A percentile compares a stretch with the other conserved stretches of the same genome.
phyloP scores from a whole-genome alignment of 192 early-diverging fungal species.

The Coemansia sp. region DNA sequence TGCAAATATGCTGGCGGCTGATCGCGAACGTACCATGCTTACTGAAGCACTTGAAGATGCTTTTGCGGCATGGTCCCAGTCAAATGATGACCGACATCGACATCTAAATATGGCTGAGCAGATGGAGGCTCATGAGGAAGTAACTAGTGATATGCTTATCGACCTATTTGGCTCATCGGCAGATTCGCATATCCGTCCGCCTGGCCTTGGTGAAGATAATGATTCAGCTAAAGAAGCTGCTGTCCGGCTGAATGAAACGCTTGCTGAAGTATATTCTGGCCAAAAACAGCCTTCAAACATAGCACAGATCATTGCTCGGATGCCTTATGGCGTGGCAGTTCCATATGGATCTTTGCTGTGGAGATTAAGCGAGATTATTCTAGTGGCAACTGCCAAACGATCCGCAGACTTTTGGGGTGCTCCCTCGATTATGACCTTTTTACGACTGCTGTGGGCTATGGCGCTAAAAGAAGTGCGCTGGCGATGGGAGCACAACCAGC shows the following conservation, averaged over 20 bases:
- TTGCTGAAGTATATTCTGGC: slow-evolving; percentile 22
- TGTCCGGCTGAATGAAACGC: slow-evolving; percentile 12
- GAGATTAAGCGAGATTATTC: slow-evolving; percentile 44
- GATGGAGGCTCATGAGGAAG: slow-evolving; percentile 41
- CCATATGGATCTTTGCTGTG: slow-evolving; percentile 48
- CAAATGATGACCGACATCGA: slow-evolving; percentile 22
- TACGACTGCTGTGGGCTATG: slow-evolving; percentile 69
- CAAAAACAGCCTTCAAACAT: slow-evolving; percentile 14
- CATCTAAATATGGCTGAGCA: slow-evolving; percentile 39
- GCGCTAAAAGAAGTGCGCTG: slow-evolving; percentile 58
- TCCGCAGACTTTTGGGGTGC: slow-evolving; percentile 50
- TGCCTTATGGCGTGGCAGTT: slow-evolving; percentile 45
- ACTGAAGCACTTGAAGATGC: slow-evolving; percentile 48
- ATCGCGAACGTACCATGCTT: slow-evolving; percentile 48
- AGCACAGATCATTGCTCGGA: slow-evolving; percentile 31
- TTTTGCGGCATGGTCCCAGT: slow-evolving; percentile 47
- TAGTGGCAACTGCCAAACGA: slow-evolving; percentile 39
- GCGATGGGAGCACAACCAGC: slow-evolving; percentile 61
- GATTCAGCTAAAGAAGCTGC: slow-evolving; percentile 6
- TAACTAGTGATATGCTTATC: slow-evolving; percentile 47
- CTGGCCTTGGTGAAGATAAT: slow-evolving; percentile 15
- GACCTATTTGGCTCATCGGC: slow-evolving; percentile 37
- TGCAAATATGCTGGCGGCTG: slow-evolving; percentile 41
- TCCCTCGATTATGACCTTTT: slow-evolving; percentile 61
- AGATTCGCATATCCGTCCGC: slow-evolving; percentile 18